phyloP scores from a whole-genome alignment of 768 basidiomycete species.

The Pleurotus cornucopiae region DNA sequence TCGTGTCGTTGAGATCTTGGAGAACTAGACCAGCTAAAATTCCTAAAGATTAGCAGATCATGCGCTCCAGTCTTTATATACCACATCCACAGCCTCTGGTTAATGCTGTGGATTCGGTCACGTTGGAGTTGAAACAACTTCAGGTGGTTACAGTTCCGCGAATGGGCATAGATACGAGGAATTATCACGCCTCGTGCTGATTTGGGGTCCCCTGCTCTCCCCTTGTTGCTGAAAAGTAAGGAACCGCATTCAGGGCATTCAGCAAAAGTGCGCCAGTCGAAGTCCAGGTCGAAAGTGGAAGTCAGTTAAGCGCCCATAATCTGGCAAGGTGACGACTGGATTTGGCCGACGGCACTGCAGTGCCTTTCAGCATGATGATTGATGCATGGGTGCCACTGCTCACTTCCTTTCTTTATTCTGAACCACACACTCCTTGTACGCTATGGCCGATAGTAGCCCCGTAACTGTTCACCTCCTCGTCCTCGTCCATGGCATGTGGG shows the following conservation, averaged over 20 bases:
- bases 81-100: constrained; percentile 1
- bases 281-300: too few relatives aligned
- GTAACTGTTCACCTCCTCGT: constrained; percentile 40
- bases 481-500: constrained; percentile 80
- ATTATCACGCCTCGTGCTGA: not conserved
- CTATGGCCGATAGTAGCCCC: constrained; percentile 3
- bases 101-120: not conserved
- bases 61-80: not conserved
- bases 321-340: not conserved
- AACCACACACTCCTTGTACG: not conserved
- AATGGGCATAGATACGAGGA: too few relatives aligned
- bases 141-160: constrained; percentile 1
- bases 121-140: constrained; percentile 1
- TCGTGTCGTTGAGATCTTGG: constrained; percentile 6
- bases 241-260: too few relatives aligned
- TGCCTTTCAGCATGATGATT: not conserved
- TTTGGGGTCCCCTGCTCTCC: too few relatives aligned
- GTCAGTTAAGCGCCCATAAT: not conserved
- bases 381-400: not conserved
- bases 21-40: constrained; percentile 10
- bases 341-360: not conserved
- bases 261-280: too few relatives aligned
- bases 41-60: not conserved
- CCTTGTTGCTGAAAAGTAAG: too few relatives aligned
- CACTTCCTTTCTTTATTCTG: not conserved